Percentiles rank a stretch among this genome's conserved stretches.
Evolutionary conservation across 2,329 filamentous ascomycete species (phyloP).

Genomic region (Colletotrichum somersetense): DNA sequence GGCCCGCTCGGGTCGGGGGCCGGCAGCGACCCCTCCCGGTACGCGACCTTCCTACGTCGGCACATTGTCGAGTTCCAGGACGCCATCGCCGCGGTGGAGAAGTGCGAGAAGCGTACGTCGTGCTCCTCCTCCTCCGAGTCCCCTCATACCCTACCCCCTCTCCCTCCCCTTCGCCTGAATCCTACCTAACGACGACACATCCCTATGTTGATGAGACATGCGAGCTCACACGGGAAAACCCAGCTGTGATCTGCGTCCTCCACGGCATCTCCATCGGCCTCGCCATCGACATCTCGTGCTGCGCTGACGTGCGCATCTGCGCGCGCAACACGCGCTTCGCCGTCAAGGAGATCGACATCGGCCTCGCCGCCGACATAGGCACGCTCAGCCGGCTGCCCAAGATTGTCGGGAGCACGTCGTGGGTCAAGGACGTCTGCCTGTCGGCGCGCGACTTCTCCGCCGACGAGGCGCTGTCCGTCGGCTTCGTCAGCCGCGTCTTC

Average conservation of each 20-base stretch:
- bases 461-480: conserved; percentile 76
- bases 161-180: background rate
- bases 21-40: conserved; percentile 71
- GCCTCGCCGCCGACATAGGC: conserved; percentile 83
- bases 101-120: conserved; percentile 85
- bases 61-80: conserved; percentile 85
- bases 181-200: background rate
- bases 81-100: conserved; percentile 81
- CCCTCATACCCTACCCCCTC: background rate
- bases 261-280: conserved; percentile 85
- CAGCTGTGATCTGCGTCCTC: conserved; percentile 84
- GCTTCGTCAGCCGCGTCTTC: conserved; percentile 76
- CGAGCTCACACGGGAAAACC: conserved; percentile 40
- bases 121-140: background rate
- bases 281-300: conserved; percentile 79
- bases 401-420: conserved; percentile 76
- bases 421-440: conserved; percentile 84
- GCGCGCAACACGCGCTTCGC: conserved; percentile 71
- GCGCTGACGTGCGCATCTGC: conserved; percentile 78
- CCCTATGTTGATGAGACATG: background rate
- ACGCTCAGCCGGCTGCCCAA: conserved; percentile 81
- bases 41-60: conserved; percentile 71
- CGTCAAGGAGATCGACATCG: conserved; percentile 87
- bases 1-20: conserved; percentile 55
- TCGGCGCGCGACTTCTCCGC: conserved; percentile 78